Evolutionary conservation across 257 asterid species (phyloP).

Genomic region (Salvia splendens): DNA sequence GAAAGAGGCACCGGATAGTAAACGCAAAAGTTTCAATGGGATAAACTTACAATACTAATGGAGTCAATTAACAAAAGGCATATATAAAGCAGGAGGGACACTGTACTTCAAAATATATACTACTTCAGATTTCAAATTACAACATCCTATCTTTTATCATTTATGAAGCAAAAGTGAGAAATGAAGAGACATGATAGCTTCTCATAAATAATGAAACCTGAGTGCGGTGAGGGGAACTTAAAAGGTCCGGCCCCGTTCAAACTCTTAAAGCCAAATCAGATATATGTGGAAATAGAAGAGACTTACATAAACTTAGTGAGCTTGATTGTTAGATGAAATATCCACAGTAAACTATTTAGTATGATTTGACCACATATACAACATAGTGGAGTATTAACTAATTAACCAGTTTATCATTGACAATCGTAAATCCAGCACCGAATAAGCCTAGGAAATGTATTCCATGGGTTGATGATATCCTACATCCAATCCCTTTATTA

Average conservation of each 20-base stretch:
- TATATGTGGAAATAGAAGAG: not conserved
- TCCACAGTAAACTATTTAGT: not conserved
- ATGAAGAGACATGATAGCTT: not conserved
- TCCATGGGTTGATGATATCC: not conserved
- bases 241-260: not conserved
- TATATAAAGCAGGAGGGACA: not conserved
- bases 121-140: constrained; percentile 5
- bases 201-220: not conserved
- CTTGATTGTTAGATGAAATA: too few species aligned
- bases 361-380: constrained; percentile 4
- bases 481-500: not conserved
- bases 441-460: not conserved
- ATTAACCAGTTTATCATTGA: not conserved
- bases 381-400: not conserved
- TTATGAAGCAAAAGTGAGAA: not conserved
- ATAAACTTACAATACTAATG: constrained; percentile 1
- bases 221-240: not conserved
- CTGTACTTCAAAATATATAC: not conserved
- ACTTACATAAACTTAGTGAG: not conserved
- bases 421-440: constrained; percentile 2
- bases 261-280: not conserved
- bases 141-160: not conserved
- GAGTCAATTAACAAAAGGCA: not conserved
- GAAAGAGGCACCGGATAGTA: not conserved
- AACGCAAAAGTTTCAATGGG: not conserved